Base-by-base conservation (phyloP, 1,284 basidiomycete genomes). In the Gomphus bonarii region DNA sequence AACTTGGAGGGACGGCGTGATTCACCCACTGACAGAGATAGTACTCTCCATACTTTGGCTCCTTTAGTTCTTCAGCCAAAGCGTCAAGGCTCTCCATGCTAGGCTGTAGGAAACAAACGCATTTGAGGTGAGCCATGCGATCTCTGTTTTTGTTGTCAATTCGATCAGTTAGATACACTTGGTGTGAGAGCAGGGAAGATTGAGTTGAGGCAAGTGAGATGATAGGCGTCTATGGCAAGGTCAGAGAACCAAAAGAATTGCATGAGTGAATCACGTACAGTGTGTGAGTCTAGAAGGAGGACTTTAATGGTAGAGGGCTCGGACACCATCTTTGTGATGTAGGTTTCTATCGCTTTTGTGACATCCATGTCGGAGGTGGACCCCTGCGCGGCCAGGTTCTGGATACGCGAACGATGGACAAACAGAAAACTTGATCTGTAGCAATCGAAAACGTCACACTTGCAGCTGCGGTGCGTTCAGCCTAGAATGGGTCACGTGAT, bases 101-200 rank as follows among this genome's bases (percentile, higher is more conserved):
- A 22, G 87, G 87, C 52, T 91, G 83, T 9, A 99, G 75, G 67
- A 99, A 94, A 67, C 92, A 95, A 53, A 99, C 84, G 68, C 97
- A 99, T 71, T 95, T 94, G 77, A 99, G 88, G 68, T 99, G 95
- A 14, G 88, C 82, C 82, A 98, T 92, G 16, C 90, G 75, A 67
- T 95, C 92, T 62, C 89, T 84, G 63, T 84, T 83, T 67, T 75
- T 78, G 70, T 98, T 98, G 75, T 97, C 94, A 68, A 99, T 91
- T 58, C 93, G 81, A 73, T 99, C 97, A 1, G 95, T 99, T 54
- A 99, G 82, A 70, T 99, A 99, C 20, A 99, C 91, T 68, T 99
- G 94, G 64, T 98, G 92, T 3, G 91, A 84, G n/a, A 99, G 76
- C 22, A 99, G 78, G 10, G 87, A 87, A 2, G 93, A 95, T 67